phyloP scores from a whole-genome alignment of 2,329 filamentous ascomycete genomes.

The Xylariaceae sp. region DNA sequence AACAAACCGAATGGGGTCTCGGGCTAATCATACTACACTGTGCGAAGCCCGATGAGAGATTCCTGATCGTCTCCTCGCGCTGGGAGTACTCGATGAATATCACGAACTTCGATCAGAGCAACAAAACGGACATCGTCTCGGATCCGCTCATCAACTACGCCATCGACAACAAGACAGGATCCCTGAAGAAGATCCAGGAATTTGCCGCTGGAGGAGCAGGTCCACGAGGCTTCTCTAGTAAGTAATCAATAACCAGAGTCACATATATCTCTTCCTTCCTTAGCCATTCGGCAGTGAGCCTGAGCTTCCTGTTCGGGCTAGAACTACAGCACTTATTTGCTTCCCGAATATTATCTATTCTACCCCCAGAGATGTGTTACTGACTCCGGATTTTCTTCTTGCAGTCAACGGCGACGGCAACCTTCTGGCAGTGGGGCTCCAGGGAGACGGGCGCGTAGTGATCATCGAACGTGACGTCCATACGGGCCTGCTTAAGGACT shows the following conservation, averaged over 20 bases:
- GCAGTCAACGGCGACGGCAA: constrained; percentile 69
- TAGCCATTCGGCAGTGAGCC: not conserved
- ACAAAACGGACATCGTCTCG: constrained; percentile 56
- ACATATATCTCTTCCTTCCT: not conserved
- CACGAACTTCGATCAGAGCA: constrained; percentile 52
- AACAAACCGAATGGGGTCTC: too few species aligned
- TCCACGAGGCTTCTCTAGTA: constrained; percentile 54
- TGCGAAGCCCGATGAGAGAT: constrained; percentile 63
- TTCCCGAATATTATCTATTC: not conserved
- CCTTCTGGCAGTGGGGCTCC: constrained; percentile 70
- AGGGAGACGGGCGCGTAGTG: constrained; percentile 65
- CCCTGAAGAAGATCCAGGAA: constrained; percentile 61
- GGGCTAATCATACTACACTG: too few species aligned
- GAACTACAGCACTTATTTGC: not conserved
- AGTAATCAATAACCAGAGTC: constrained; percentile 5
- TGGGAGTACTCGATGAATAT: constrained; percentile 62
- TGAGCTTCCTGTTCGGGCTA: not conserved
- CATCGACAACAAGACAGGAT: constrained; percentile 61
- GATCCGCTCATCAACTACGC: constrained; percentile 70
- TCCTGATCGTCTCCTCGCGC: constrained; percentile 72
- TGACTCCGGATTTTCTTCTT: constrained; percentile 56
- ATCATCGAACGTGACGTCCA: constrained; percentile 65
- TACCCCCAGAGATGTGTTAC: not conserved
- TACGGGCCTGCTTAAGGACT: constrained; percentile 62
- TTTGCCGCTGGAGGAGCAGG: constrained; percentile 68